phyloP scores from a whole-genome alignment of 2,329 filamentous ascomycete genomes.

The Neofusicoccum ribis region DNA sequence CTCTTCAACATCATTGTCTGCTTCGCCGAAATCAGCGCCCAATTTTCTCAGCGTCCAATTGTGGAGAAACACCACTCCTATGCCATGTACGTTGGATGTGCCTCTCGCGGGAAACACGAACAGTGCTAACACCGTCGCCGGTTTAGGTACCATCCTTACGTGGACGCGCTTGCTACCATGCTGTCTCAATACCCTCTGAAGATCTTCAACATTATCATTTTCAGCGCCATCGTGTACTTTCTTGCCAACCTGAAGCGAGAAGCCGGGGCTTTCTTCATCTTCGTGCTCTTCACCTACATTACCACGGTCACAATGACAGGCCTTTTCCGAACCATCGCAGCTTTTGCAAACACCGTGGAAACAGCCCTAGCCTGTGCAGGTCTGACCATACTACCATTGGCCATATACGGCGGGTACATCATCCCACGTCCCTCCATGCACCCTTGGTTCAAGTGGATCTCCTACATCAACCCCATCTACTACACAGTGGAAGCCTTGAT shows the following conservation, averaged over 20 bases:
- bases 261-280: constrained; percentile 78
- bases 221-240: constrained; percentile 83
- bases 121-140: too few species aligned
- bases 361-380: constrained; percentile 57
- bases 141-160: constrained; percentile 63
- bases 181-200: constrained; percentile 82
- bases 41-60: constrained; percentile 84
- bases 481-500: constrained; percentile 79
- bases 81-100: constrained; percentile 62
- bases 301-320: constrained; percentile 72
- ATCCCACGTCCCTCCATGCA: constrained; percentile 63
- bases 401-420: constrained; percentile 68
- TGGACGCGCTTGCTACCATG: constrained; percentile 82
- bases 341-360: constrained; percentile 66
- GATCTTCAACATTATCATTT: constrained; percentile 66
- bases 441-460: constrained; percentile 46
- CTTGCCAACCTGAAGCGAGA: constrained; percentile 75
- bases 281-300: constrained; percentile 67
- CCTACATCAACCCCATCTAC: constrained; percentile 74
- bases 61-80: constrained; percentile 87
- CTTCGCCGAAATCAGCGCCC: constrained; percentile 47
- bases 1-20: constrained; percentile 60
- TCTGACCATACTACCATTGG: constrained; percentile 61
- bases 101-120: too few species aligned
- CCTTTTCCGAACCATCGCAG: constrained; percentile 77